Percentiles rank a stretch among this genome's conserved stretches.
phyloP scores from a whole-genome alignment of 2,329 filamentous ascomycete species.

The Neofusicoccum umdonicola region DNA sequence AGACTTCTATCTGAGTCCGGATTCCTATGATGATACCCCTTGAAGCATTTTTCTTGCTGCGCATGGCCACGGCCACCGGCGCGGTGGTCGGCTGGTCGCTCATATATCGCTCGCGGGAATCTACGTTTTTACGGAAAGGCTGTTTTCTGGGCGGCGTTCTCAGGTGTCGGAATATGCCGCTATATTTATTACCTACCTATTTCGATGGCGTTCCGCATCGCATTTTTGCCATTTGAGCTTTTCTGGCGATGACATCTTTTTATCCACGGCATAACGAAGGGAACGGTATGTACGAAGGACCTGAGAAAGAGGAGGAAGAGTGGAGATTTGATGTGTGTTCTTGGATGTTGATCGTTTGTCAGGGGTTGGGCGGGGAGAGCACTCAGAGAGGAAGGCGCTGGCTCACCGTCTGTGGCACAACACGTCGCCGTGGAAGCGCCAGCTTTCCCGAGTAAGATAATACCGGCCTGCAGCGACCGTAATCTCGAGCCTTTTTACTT shows the following conservation, averaged over 20 bases:
- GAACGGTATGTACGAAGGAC: conserved; percentile 10
- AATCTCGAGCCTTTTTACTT: conserved; percentile 13
- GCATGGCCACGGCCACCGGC: background rate
- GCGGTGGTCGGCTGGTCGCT: conserved; percentile 6
- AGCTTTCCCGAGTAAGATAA: conserved; percentile 13
- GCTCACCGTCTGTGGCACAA: background rate
- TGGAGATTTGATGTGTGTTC: background rate
- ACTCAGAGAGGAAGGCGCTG: background rate
- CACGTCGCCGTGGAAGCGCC: background rate
- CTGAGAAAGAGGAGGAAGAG: background rate
- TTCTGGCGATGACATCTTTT: conserved; percentile 7
- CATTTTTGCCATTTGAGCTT: conserved; percentile 11
- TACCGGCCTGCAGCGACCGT: background rate
- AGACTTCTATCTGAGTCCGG: conserved; percentile 56
- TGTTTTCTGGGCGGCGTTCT: conserved; percentile 14
- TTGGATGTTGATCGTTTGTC: background rate
- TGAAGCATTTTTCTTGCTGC: conserved; percentile 26
- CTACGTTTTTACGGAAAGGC: conserved; percentile 12
- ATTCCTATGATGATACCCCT: conserved; percentile 50
- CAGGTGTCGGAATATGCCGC: conserved; percentile 8
- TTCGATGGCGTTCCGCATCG: conserved; percentile 9
- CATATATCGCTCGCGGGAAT: conserved; percentile 12
- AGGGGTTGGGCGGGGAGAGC: background rate
- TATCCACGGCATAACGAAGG: conserved; percentile 14
- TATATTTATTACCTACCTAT: conserved; percentile 9